Evolutionary conservation across 257 asterid genomes (phyloP).

Genomic region (Scutellaria galericulata): DNA sequence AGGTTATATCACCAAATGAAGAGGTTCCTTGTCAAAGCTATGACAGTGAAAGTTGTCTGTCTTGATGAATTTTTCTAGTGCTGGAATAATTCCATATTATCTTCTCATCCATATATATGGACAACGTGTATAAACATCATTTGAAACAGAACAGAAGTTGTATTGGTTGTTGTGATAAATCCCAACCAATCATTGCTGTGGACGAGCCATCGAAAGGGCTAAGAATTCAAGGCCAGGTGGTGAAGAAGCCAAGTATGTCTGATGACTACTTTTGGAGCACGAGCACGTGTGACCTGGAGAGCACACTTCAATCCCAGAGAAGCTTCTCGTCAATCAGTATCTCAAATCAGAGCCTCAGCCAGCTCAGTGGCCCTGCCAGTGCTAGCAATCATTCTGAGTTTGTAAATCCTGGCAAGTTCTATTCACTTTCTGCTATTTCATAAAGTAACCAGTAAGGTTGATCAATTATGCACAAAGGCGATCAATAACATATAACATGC

Average conservation of each 20-base stretch:
- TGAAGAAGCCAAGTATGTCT: constrained; percentile 57
- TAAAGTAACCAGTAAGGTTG: neutral
- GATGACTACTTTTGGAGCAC: constrained; percentile 88
- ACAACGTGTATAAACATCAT: constrained; percentile 49
- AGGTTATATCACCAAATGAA: neutral
- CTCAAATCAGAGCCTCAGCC: constrained; percentile 57
- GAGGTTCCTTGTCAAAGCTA: neutral
- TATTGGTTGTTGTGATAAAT: constrained; percentile 68
- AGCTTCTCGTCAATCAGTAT: constrained; percentile 69
- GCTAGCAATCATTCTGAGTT: constrained; percentile 60
- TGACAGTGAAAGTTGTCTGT: neutral
- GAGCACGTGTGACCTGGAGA: constrained; percentile 70
- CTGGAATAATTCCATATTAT: neutral
- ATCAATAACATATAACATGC: neutral
- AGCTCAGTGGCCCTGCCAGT: constrained; percentile 45
- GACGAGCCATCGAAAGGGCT: constrained; percentile 79
- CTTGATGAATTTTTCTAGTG: neutral
- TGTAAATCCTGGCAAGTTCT: constrained; percentile 66
- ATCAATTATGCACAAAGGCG: neutral
- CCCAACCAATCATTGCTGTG: constrained; percentile 66
- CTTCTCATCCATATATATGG: constrained; percentile 37
- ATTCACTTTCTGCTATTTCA: neutral
- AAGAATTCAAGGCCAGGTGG: constrained; percentile 68
- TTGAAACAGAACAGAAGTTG: constrained; percentile 79
- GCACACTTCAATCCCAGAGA: constrained; percentile 69